Percentiles rank a stretch among this genome's conserved stretches.
Conservation (phyloP, 2,329 filamentous ascomycete species). For the Geosmithia putterillii region DNA sequence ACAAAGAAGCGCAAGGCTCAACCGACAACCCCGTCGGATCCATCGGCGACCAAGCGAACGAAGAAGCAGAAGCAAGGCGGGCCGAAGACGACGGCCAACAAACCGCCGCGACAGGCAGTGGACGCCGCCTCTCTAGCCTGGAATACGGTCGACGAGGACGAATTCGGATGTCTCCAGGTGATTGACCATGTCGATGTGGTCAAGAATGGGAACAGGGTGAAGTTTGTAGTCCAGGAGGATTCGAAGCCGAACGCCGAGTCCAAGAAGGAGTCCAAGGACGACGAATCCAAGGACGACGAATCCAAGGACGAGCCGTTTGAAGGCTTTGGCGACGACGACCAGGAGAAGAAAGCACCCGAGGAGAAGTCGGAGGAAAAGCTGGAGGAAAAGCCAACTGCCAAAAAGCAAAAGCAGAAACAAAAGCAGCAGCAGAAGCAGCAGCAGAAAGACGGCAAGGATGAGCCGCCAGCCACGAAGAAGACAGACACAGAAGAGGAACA, state of each 20-base stretch:
- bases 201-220: slow-evolving; percentile 44
- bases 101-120: slow-evolving; percentile 16
- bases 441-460: slow-evolving; percentile 9
- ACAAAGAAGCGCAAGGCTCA: slow-evolving; percentile 26
- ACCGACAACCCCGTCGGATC: slow-evolving; percentile 6
- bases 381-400: slow-evolving; percentile 16
- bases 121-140: slow-evolving; percentile 39
- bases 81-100: slow-evolving; percentile 10
- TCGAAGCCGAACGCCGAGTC: slow-evolving; percentile 7
- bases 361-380: slow-evolving; percentile 12
- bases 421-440: slow-evolving; percentile 8
- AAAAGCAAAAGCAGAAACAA: slow-evolving; percentile 10
- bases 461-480: slow-evolving; percentile 15
- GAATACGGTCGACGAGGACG: slow-evolving; percentile 74
- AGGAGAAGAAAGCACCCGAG: slow-evolving; percentile 19
- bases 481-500: not conserved
- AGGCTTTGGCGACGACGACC: slow-evolving; percentile 41
- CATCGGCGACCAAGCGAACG: slow-evolving; percentile 21
- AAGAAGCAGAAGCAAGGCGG: slow-evolving; percentile 7
- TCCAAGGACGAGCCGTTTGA: slow-evolving; percentile 46
- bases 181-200: slow-evolving; percentile 86
- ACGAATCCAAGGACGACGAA: slow-evolving; percentile 13
- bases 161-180: slow-evolving; percentile 80
- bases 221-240: slow-evolving; percentile 33
- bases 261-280: slow-evolving; percentile 12